Base-by-base conservation (phyloP, 495 filamentous ascomycete genomes). In the Xylaria curta region DNA sequence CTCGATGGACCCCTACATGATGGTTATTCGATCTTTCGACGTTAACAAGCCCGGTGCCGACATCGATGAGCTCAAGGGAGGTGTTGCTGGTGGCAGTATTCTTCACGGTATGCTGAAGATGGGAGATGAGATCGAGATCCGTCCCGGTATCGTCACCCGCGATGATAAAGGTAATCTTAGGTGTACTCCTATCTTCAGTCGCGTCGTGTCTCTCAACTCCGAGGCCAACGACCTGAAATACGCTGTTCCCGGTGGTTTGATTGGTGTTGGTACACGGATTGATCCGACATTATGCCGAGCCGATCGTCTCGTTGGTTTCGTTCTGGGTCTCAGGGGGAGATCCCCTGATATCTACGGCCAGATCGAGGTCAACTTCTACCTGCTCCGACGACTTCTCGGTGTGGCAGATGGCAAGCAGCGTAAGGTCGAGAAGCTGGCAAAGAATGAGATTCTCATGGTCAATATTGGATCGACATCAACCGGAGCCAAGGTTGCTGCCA, bases 11-110 rank as follows among this genome's bases (percentile, higher is more conserved):
- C 96, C 96, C 36, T 94, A 97, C 83, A 97, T 99, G 93, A 99
- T 99, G 76, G 91, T 98, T 77, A 99, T 99, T 80, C 92, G 96
- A 74, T 98, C 95, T 5, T 99, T 99, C 81, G 96, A 99, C 78
- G 97, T 99, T 75, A 99, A 99, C 90, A 99, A 99, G 88, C 96
- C 96, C 47, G 96, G 96, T 89, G 94, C 97, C n/a, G 97, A 97
- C 84, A 98, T 99, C 70, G 97, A 98, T 42, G 97, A 99, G 75
- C 87, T 99, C 72, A 98, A 98, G 88, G 96, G 96, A 78, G 96
- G 96, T 88, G 96, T 99, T 81, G 96, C 96, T 75, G 96, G 96
- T 88, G 96, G 96, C 73, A 93, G 91, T 84, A 98, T 99, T 77
- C 84, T 99, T 69, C 97, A 94, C 75, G 96, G 96, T 85, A 93